These are phyloP conservation scores for Daldinia decipiens DNA, from an alignment of 495 filamentous ascomycete genomes.

Conservation along the genomic window DNA sequence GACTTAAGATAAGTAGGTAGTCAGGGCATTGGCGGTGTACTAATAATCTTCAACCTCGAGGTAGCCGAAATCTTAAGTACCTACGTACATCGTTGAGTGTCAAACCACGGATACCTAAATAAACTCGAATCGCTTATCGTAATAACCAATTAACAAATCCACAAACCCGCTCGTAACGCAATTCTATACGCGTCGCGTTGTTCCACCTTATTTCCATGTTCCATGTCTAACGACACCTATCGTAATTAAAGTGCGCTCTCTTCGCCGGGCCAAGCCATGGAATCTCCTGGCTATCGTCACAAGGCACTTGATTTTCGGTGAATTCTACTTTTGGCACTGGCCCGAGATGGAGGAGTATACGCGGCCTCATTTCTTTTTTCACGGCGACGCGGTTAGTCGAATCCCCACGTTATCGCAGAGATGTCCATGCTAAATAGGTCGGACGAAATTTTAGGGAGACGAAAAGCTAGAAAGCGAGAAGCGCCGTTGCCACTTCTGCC, in stretches of 20 bases:
- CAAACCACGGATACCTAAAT: no score
- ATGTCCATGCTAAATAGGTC: neutral
- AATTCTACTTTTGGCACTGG: neutral
- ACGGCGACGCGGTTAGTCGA: slow-evolving; percentile 50
- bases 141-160: neutral
- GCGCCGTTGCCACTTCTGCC: slow-evolving; percentile 60
- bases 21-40: no score
- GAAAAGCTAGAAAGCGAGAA: slow-evolving; percentile 45
- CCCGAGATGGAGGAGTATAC: slow-evolving; percentile 53
- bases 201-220: neutral
- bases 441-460: neutral
- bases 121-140: neutral
- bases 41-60: no score
- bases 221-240: neutral
- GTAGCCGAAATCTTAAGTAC: no score
- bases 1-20: no score
- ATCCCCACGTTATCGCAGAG: neutral
- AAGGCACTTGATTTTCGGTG: slow-evolving; percentile 22
- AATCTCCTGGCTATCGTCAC: neutral
- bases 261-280: slow-evolving; percentile 17
- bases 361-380: slow-evolving; percentile 55
- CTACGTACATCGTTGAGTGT: no score
- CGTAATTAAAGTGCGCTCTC: neutral
- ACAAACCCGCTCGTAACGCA: neutral
- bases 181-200: slow-evolving; percentile 11